Conservation (phyloP, 306 rosid genomes). For the Dalbergia cultrata region DNA sequence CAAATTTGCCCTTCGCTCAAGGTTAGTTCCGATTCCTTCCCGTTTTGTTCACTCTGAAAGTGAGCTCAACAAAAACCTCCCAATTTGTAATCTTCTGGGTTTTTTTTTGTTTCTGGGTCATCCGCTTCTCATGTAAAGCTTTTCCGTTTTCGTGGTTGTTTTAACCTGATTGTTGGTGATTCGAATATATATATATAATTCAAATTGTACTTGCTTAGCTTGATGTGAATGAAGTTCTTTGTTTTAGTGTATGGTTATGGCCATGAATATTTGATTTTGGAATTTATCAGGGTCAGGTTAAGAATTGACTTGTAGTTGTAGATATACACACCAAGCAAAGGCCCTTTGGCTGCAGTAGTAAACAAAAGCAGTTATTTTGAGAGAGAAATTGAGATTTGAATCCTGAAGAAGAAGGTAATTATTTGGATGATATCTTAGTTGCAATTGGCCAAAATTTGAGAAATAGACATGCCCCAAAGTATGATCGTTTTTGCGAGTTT, state of each 20-base stretch:
- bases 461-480: too few relatives aligned
- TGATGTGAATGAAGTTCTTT: constrained; percentile 8
- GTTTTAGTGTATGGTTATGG: constrained; percentile 31
- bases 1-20: constrained; percentile 6
- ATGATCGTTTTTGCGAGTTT: too few relatives aligned
- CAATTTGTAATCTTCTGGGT: constrained; percentile 34
- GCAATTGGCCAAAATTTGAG: too few relatives aligned
- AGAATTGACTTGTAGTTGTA: constrained; percentile 3
- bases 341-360: too few relatives aligned
- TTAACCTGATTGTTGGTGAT: not conserved
- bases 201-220: not conserved
- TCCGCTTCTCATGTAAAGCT: not conserved
- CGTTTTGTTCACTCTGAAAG: not conserved
- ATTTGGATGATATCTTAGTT: too few relatives aligned
- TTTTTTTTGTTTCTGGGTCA: not conserved
- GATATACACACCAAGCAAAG: not conserved
- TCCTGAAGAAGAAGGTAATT: too few relatives aligned
- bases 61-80: not conserved
- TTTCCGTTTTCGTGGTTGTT: not conserved
- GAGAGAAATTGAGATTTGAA: too few relatives aligned
- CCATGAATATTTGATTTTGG: constrained; percentile 30
- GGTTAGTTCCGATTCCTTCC: constrained; percentile 33
- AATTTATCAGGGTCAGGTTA: constrained; percentile 9
- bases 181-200: not conserved
- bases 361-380: too few relatives aligned